Base-by-base conservation (phyloP, 2,329 filamentous ascomycete species). In the Raffaelea deltoideospora region DNA sequence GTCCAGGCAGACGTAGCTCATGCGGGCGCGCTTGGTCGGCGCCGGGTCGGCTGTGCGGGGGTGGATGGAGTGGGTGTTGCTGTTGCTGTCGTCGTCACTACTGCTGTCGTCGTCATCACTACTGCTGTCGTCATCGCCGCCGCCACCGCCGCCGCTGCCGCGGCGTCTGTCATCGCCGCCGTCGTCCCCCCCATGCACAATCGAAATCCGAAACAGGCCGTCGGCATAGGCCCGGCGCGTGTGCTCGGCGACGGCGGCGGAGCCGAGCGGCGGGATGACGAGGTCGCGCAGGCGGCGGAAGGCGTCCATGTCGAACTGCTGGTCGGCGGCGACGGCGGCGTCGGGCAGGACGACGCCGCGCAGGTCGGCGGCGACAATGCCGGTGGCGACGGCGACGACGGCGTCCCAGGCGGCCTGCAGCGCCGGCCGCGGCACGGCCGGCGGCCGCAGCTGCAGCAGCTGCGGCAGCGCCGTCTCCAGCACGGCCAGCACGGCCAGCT, bases 1-100 rank as follows among this genome's bases (percentile, higher is more conserved):
- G 39, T 84, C 74, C 21, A 92, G 69, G 46, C 85, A 85, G 10
- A 81, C 67, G 46, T 92, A 92, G 35, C 77, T 72, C 67, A 96
- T 86, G 33, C 67, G 68, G 23, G 69, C 66, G 2, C 88, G 77
- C 23, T 61, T 63, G 0, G 73, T 79, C 3, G 79, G 75, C 0
- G 64, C 51, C 0, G 79, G 67, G 33, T 80, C 70, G 33, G 79
- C 68, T 0, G 88, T 92, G 15, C 79, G 73, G 2, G 87, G 86
- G 24, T 69, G 63, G 1, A 84, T 76, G 1, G 72, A 58, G 38
- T 65, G 63, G 24, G 17, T 22, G 17, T 7, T 36, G 1, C 74
- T 73, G 3, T 68, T 61, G n/a, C n/a, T n/a, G n/a, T n/a, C n/a
- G n/a, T n/a, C n/a, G n/a, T n/a, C n/a, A n/a, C n/a, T n/a, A n/a